Evolutionary conservation across 129 eudicot species (phyloP).

Genomic region (Lactuca saligna): DNA sequence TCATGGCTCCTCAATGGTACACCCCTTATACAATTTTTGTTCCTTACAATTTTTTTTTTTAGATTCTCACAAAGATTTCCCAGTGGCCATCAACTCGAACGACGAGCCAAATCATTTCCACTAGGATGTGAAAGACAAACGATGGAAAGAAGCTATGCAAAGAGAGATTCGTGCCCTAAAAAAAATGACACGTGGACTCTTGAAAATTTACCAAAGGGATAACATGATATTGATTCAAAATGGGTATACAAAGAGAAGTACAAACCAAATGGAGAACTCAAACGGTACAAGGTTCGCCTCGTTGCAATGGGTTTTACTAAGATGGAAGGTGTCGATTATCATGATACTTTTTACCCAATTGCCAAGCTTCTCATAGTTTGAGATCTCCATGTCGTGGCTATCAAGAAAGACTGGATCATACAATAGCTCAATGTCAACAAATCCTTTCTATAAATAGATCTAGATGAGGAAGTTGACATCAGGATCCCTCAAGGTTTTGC

Average conservation of each 20-base stretch:
- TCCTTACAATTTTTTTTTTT: neutral
- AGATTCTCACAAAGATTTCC: neutral
- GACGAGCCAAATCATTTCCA: too few relatives aligned
- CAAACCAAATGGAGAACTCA: neutral
- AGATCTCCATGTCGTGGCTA: too few relatives aligned
- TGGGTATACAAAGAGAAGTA: neutral
- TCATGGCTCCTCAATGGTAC: constrained; percentile 3
- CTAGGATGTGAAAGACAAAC: neutral
- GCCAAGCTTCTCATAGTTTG: too few relatives aligned
- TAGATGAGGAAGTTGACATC: too few relatives aligned
- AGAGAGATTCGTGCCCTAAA: neutral
- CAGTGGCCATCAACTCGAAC: neutral
- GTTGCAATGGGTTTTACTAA: too few relatives aligned
- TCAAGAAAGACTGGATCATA: too few relatives aligned
- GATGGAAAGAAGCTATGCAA: neutral
- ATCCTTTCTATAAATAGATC: too few relatives aligned
- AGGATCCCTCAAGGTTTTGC: neutral
- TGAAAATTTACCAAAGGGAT: neutral
- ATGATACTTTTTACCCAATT: too few relatives aligned
- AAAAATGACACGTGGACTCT: neutral
- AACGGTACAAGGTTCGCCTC: too few relatives aligned
- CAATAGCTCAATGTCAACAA: too few relatives aligned
- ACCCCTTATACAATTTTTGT: neutral
- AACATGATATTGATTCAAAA: neutral
- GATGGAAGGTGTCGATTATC: too few relatives aligned